phyloP scores from a whole-genome alignment of 345 rosid species.

The Citrus medica region DNA sequence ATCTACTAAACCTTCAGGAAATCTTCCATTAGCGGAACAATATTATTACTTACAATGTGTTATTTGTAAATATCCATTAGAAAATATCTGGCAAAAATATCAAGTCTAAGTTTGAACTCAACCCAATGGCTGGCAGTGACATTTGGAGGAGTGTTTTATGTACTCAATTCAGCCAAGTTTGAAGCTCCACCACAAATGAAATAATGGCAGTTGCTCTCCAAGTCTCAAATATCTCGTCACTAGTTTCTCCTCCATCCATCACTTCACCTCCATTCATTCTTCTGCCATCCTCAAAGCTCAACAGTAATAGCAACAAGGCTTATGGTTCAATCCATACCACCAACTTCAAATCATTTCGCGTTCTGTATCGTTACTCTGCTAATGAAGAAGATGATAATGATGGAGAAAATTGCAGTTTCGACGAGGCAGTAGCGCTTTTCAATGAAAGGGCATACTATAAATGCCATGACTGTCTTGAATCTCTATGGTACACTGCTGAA shows the following conservation, averaged over 20 bases:
- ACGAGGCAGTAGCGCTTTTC: slow-evolving; percentile 60
- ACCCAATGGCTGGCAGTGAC: background rate
- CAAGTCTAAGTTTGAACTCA: background rate
- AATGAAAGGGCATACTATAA: slow-evolving; percentile 68
- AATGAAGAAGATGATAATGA: slow-evolving; percentile 13
- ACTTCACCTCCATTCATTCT: slow-evolving; percentile 2
- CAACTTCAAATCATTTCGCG: slow-evolving; percentile 16
- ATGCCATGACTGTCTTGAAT: slow-evolving; percentile 81
- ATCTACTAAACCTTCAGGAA: background rate
- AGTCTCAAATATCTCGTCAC: slow-evolving; percentile 3
- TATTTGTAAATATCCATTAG: background rate
- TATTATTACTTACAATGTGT: background rate
- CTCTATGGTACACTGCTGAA: slow-evolving; percentile 69
- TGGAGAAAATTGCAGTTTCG: slow-evolving; percentile 35
- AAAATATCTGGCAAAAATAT: background rate
- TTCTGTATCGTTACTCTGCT: slow-evolving; percentile 24
- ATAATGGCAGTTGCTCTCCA: slow-evolving; percentile 26
- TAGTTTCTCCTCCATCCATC: background rate
- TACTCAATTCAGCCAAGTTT: background rate
- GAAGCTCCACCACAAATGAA: background rate
- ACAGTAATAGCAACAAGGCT: background rate
- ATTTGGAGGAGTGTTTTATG: background rate
- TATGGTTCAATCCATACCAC: background rate
- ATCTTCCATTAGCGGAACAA: background rate
- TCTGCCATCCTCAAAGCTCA: slow-evolving; percentile 1